Conservation (phyloP, 345 rosid genomes). For the Melaleuca alternifolia region DNA sequence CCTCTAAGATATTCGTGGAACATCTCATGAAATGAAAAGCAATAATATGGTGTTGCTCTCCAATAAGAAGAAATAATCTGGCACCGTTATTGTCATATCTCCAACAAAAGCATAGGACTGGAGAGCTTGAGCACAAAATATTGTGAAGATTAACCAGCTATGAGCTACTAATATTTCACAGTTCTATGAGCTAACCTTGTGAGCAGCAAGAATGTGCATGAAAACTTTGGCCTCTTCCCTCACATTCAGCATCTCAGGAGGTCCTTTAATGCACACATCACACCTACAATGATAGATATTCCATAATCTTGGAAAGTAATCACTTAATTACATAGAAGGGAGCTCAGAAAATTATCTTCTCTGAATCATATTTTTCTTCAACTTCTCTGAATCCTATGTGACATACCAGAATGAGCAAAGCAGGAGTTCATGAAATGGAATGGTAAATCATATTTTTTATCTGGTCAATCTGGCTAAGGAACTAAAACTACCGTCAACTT, state of each 20-base stretch:
- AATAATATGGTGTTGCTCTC: too few relatives aligned
- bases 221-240: conserved; percentile 61
- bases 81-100: background rate
- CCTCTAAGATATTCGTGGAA: background rate
- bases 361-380: background rate
- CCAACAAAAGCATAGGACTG: background rate
- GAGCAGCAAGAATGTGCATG: conserved; percentile 54
- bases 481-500: background rate
- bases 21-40: background rate
- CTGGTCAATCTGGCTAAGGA: background rate
- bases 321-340: background rate
- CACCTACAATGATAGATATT: conserved; percentile 38
- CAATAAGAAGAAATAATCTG: background rate
- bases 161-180: background rate
- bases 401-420: background rate
- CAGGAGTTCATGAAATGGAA: background rate
- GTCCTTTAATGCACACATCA: conserved; percentile 63
- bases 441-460: background rate
- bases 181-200: conserved; percentile 26
- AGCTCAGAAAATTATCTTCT: background rate
- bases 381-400: background rate
- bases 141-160: background rate
- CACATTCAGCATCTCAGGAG: conserved; percentile 53
- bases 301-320: background rate
- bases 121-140: background rate